phyloP scores from a whole-genome alignment of 805 yeast species.

The Torulaspora indica region DNA sequence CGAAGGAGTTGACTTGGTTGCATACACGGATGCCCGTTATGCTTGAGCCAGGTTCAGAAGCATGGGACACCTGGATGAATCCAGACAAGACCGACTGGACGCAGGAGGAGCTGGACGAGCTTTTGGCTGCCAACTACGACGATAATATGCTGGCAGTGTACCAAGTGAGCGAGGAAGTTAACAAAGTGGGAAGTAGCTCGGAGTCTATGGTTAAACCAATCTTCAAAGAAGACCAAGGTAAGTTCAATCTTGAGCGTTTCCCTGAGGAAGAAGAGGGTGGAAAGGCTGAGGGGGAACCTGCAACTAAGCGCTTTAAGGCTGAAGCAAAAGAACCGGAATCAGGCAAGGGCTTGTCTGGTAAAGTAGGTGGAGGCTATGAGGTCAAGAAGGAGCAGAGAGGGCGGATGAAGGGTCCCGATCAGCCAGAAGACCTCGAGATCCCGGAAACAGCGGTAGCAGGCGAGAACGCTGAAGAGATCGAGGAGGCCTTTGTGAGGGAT shows the following conservation, averaged over 20 bases:
- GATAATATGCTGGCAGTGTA: slow-evolving; percentile 44
- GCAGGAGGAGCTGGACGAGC: slow-evolving; percentile 37
- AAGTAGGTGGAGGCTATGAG: neutral
- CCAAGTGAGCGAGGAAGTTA: slow-evolving; percentile 59
- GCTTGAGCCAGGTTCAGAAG: slow-evolving; percentile 51
- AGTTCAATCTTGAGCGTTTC: slow-evolving; percentile 1
- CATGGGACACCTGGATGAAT: slow-evolving; percentile 63
- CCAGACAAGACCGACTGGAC: slow-evolving; percentile 38
- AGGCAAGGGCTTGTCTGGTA: neutral
- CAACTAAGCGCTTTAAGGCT: neutral
- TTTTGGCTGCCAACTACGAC: slow-evolving; percentile 39
- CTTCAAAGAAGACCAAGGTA: slow-evolving; percentile 14
- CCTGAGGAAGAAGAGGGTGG: slow-evolving; percentile 3
- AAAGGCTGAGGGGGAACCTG: slow-evolving; percentile 1
- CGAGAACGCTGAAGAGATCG: neutral
- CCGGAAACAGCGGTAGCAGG: neutral
- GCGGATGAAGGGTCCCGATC: neutral
- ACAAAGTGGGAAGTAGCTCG: slow-evolving; percentile 50
- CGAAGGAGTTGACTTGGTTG: slow-evolving; percentile 56
- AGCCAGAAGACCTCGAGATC: neutral
- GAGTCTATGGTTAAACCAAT: slow-evolving; percentile 33
- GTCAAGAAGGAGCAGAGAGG: slow-evolving; percentile 9
- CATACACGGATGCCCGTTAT: slow-evolving; percentile 79
- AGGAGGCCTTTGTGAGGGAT: slow-evolving; percentile 1
- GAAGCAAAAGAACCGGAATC: neutral